These are phyloP conservation scores for Pyrenophora seminiperda DNA, from an alignment of 2,329 filamentous ascomycete genomes.

Conservation along the genomic window DNA sequence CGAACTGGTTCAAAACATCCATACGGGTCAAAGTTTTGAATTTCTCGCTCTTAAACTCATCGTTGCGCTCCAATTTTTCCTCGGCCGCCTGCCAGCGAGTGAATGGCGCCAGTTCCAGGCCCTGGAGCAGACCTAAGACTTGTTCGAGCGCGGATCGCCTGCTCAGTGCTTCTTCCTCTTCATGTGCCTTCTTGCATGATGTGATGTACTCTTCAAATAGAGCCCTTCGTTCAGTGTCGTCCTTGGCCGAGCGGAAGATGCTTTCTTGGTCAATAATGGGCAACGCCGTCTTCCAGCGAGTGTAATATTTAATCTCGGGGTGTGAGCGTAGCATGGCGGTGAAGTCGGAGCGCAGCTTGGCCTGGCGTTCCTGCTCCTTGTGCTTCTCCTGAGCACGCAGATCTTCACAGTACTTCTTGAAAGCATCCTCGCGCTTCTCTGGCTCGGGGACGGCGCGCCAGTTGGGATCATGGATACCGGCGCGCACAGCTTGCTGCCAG, in stretches of 20 bases:
- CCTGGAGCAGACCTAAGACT: conserved; percentile 75
- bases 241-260: conserved; percentile 87
- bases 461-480: conserved; percentile 86
- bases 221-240: conserved; percentile 84
- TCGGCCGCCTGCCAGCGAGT: conserved; percentile 94
- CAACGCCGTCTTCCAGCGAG: conserved; percentile 93
- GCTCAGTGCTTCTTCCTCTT: conserved; percentile 72
- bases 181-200: conserved; percentile 79
- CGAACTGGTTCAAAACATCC: conserved; percentile 90
- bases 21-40: conserved; percentile 84
- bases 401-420: conserved; percentile 93
- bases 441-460: conserved; percentile 93
- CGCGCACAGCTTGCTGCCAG: conserved; percentile 87
- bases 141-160: conserved; percentile 85
- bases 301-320: conserved; percentile 96
- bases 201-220: conserved; percentile 93
- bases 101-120: conserved; percentile 85
- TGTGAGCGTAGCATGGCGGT: conserved; percentile 94
- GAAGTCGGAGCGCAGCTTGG: conserved; percentile 92
- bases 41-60: conserved; percentile 77
- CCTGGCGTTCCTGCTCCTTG: conserved; percentile 87
- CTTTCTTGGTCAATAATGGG: conserved; percentile 95
- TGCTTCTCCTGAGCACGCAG: conserved; percentile 91
- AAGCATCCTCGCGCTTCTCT: conserved; percentile 85
- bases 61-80: conserved; percentile 75